Evolutionary conservation across 768 basidiomycete genomes (phyloP).

Genomic region (Amanita molliuscula): DNA sequence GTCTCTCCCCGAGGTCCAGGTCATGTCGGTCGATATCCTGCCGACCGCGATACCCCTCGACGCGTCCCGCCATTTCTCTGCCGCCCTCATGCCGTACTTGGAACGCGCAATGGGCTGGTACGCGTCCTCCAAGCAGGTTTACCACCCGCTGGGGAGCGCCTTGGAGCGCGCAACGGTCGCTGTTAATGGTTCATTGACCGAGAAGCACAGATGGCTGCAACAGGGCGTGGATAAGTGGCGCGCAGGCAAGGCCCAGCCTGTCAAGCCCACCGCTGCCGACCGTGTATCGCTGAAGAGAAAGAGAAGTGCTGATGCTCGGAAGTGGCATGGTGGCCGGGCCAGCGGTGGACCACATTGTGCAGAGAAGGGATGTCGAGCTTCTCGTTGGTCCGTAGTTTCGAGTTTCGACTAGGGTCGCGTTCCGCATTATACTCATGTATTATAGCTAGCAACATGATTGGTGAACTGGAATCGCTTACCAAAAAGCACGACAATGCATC

Average conservation of each 20-base stretch:
- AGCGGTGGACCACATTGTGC: constrained; percentile 65
- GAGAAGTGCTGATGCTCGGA: constrained; percentile 69
- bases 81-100: constrained; percentile 58
- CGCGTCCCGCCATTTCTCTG: constrained; percentile 70
- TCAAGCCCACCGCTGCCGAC: not conserved
- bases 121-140: constrained; percentile 9
- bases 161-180: constrained; percentile 69
- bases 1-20: constrained; percentile 46
- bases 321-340: constrained; percentile 96
- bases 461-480: constrained; percentile 44
- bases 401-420: not conserved
- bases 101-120: constrained; percentile 39
- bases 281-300: constrained; percentile 30
- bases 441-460: constrained; percentile 62
- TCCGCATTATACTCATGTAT: not conserved
- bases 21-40: constrained; percentile 89
- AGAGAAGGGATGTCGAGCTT: constrained; percentile 52
- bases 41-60: constrained; percentile 79
- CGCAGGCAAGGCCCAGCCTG: not conserved
- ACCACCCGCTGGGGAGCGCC: constrained; percentile 26
- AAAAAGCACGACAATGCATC: constrained; percentile 38
- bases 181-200: constrained; percentile 39
- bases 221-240: constrained; percentile 34
- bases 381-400: constrained; percentile 59
- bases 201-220: constrained; percentile 49